Conservation (phyloP, 148 eudicot species). For the Agrostemma githago region DNA sequence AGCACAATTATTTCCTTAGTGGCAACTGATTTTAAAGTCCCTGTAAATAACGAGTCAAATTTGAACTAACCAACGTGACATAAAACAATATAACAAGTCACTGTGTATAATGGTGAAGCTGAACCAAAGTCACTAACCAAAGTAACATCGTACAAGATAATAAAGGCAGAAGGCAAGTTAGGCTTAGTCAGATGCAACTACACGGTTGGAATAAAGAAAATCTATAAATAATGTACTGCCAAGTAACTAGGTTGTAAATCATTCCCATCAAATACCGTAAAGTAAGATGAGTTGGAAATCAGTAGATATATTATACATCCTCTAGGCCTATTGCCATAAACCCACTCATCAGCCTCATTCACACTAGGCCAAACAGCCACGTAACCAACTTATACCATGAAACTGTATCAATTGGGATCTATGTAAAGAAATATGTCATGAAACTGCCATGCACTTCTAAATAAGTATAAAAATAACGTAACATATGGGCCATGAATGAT, state of each 20-base stretch:
- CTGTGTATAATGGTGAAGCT: not conserved
- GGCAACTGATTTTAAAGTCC: no score
- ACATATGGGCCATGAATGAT: not conserved
- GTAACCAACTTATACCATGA: conserved; percentile 4
- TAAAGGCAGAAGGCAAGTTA: not conserved
- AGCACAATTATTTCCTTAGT: no score
- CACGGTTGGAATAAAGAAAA: not conserved
- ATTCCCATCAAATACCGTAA: not conserved
- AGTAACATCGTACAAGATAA: not conserved
- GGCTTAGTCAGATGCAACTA: conserved; percentile 5
- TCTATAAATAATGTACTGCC: not conserved
- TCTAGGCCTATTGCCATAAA: not conserved
- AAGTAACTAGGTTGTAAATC: conserved; percentile 5
- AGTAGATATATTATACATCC: not conserved
- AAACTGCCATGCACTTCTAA: no score
- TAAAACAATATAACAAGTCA: not conserved
- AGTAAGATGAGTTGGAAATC: not conserved
- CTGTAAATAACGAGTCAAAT: no score
- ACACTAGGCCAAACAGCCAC: not conserved
- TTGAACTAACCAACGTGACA: no score
- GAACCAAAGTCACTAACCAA: not conserved
- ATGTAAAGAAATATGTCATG: not conserved
- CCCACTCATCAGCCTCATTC: not conserved
- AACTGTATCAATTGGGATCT: not conserved
- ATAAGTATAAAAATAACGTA: not conserved